Percentiles rank a stretch among this genome's conserved stretches.
Conservation (phyloP, 2,329 filamentous ascomycete species). For the Fusarium lateritium region DNA sequence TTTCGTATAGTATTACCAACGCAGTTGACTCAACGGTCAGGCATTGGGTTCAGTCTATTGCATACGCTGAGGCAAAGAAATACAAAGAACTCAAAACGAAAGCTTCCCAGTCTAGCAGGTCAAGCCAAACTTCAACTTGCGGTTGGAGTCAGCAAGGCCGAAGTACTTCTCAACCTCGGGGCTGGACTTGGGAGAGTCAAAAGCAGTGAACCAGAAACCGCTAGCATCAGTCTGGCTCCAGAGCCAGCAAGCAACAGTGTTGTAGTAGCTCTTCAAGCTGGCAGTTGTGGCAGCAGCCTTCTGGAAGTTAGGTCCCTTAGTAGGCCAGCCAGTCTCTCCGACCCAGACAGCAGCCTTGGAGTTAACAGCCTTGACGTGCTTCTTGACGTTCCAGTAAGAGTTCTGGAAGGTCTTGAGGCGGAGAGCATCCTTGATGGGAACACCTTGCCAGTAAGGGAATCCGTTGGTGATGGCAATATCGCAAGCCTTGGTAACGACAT, state of each 20-base stretch:
- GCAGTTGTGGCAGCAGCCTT: conserved; percentile 31
- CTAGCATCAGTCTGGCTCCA: conserved; percentile 39
- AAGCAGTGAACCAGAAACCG: conserved; percentile 47
- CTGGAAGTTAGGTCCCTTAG: conserved; percentile 40
- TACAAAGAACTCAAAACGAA: too few relatives aligned
- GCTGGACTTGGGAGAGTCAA: conserved; percentile 32
- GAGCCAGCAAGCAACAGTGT: conserved; percentile 43
- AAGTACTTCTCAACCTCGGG: conserved; percentile 48
- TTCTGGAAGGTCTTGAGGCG: conserved; percentile 46
- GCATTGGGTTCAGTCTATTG: too few relatives aligned
- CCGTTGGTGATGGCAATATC: conserved; percentile 47
- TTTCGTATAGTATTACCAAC: too few relatives aligned
- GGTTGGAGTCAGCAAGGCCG: conserved; percentile 40
- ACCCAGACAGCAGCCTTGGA: conserved; percentile 41
- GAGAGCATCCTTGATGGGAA: conserved; percentile 45
- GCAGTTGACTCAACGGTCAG: too few relatives aligned
- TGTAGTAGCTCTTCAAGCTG: conserved; percentile 41
- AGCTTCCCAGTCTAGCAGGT: conserved; percentile 28
- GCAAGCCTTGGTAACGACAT: conserved; percentile 44
- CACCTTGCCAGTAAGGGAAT: conserved; percentile 47
- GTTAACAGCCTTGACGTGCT: conserved; percentile 42
- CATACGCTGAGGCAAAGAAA: too few relatives aligned
- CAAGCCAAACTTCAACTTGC: conserved; percentile 46
- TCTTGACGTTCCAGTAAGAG: conserved; percentile 42
- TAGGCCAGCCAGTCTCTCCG: conserved; percentile 46